Conservation (phyloP, 2,329 filamentous ascomycete species). For the Cladosporium velox region DNA sequence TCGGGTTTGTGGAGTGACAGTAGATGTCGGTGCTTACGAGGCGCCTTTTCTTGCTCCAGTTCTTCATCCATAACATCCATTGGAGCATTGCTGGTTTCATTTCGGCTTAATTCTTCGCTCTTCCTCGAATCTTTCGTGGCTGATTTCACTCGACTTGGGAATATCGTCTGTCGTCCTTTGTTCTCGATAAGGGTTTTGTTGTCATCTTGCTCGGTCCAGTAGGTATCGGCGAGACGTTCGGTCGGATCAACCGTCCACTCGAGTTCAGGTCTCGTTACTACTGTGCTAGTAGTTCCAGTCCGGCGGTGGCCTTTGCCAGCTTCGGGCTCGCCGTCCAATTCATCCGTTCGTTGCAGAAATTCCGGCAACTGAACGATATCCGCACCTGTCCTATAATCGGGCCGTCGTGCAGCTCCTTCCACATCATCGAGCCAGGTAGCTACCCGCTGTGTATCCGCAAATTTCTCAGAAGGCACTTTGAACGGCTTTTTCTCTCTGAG, state of each 20-base stretch:
- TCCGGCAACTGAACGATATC: slow-evolving; percentile 36
- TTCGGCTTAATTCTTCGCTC: slow-evolving; percentile 27
- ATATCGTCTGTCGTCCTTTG: slow-evolving; percentile 72
- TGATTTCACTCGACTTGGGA: slow-evolving; percentile 44
- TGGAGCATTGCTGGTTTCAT: slow-evolving; percentile 13
- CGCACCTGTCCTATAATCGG: slow-evolving; percentile 42
- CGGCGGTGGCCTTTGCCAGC: slow-evolving; percentile 32
- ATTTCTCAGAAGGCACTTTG: slow-evolving; percentile 74
- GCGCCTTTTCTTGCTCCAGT: neutral
- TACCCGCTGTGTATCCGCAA: slow-evolving; percentile 71
- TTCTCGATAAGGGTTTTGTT: slow-evolving; percentile 84
- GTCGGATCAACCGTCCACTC: slow-evolving; percentile 84
- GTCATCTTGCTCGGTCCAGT: slow-evolving; percentile 81
- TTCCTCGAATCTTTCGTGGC: slow-evolving; percentile 29
- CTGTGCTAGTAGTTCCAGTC: slow-evolving; percentile 51
- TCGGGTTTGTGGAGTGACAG: slow-evolving; percentile 27
- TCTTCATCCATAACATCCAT: slow-evolving; percentile 15
- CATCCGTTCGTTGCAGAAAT: slow-evolving; percentile 23
- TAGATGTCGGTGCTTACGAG: slow-evolving; percentile 14
- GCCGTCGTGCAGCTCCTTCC: slow-evolving; percentile 47
- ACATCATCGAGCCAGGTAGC: slow-evolving; percentile 76
- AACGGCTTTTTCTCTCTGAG: slow-evolving; percentile 74
- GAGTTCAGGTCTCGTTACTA: slow-evolving; percentile 70
- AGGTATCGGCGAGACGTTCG: slow-evolving; percentile 84
- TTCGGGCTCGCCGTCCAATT: slow-evolving; percentile 28